Evolutionary conservation across 2,329 filamentous ascomycete species (phyloP).

Genomic region (Didymella arachidicola): DNA sequence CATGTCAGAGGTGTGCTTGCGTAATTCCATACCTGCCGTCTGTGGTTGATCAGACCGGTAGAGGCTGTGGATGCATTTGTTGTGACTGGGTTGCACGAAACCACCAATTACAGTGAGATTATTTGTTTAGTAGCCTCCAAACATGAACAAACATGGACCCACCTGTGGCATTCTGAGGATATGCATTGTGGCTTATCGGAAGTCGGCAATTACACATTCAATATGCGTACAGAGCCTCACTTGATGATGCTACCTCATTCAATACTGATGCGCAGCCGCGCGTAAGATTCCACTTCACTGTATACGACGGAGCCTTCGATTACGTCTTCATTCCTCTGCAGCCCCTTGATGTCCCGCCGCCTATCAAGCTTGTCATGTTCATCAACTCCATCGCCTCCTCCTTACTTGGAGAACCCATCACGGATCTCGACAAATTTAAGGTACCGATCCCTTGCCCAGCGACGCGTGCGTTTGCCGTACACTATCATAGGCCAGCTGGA

Average conservation of each 20-base stretch:
- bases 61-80: too few relatives aligned
- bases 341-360: not conserved
- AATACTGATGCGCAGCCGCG: not conserved
- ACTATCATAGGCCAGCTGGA: constrained; percentile 28
- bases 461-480: constrained; percentile 26
- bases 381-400: not conserved
- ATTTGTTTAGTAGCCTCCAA: not conserved
- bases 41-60: too few relatives aligned
- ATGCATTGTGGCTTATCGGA: not conserved
- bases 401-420: constrained; percentile 27
- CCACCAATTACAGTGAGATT: not conserved
- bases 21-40: not conserved
- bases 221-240: not conserved
- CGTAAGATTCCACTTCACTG: not conserved
- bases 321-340: not conserved
- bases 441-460: constrained; percentile 28
- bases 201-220: not conserved
- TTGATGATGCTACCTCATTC: not conserved
- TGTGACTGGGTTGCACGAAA: not conserved
- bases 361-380: not conserved
- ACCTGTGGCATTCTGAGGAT: not conserved
- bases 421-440: constrained; percentile 30
- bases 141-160: not conserved
- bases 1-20: not conserved
- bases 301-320: not conserved